Conservation (phyloP, 768 basidiomycete genomes). For the Serendipita sp. region DNA sequence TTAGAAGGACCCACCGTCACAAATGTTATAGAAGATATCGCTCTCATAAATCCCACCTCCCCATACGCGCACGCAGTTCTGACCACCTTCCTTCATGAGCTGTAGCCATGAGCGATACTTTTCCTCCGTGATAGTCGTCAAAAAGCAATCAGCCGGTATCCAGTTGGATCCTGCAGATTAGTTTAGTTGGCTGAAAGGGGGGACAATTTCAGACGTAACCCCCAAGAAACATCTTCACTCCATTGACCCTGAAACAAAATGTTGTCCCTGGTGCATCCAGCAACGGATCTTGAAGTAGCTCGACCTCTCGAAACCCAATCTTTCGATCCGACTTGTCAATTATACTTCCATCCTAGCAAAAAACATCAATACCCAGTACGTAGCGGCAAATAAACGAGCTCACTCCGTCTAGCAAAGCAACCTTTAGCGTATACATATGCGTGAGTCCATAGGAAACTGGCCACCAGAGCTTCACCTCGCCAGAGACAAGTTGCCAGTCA, state of each 20-base stretch:
- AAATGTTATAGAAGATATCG: conserved; percentile 70
- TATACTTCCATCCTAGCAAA: too few species aligned
- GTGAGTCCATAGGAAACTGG: background rate
- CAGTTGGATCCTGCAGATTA: conserved; percentile 64
- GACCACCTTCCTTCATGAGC: conserved; percentile 75
- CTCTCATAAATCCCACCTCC: conserved; percentile 83
- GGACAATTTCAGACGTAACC: too few species aligned
- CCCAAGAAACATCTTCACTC: conserved; percentile 73
- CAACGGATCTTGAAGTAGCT: conserved; percentile 67
- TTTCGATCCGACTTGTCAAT: background rate
- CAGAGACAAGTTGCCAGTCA: background rate
- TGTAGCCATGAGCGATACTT: conserved; percentile 72
- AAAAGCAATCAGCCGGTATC: conserved; percentile 88
- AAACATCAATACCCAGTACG: too few species aligned
- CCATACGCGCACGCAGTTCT: conserved; percentile 93
- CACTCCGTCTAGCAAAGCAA: background rate
- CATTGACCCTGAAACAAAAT: conserved; percentile 88
- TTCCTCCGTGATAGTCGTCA: conserved; percentile 43
- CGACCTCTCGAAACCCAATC: conserved; percentile 65
- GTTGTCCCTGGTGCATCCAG: conserved; percentile 56
- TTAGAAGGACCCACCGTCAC: conserved; percentile 38
- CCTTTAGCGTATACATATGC: background rate
- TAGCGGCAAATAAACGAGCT: background rate
- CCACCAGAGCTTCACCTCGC: background rate
- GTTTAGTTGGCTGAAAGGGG: too few species aligned